These are phyloP conservation scores for Wolfiporia cocos DNA, from an alignment of 1,284 basidiomycete genomes.

Conservation along the genomic window DNA sequence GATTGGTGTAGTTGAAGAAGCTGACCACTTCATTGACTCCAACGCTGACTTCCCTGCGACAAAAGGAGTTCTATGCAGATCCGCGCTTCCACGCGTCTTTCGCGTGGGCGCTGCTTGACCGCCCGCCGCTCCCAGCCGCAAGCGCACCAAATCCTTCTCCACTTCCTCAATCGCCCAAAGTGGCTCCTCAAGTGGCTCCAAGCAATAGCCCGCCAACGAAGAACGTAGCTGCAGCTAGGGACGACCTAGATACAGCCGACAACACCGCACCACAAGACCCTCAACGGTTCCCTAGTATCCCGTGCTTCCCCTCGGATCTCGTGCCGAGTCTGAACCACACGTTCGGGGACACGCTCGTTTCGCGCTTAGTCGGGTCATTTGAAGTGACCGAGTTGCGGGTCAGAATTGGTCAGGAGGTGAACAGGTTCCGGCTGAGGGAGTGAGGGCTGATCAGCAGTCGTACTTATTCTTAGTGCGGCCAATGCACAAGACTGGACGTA, in stretches of 20 bases:
- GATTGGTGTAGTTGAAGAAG: conserved; percentile 38
- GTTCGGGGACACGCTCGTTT: conserved; percentile 29
- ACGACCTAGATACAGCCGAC: background rate
- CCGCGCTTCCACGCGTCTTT: conserved; percentile 80
- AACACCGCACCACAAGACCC: background rate
- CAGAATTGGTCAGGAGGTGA: conserved; percentile 61
- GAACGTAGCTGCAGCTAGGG: background rate
- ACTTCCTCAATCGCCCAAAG: background rate
- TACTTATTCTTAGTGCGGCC: too few species aligned
- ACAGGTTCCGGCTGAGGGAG: conserved; percentile 31
- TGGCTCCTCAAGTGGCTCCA: background rate
- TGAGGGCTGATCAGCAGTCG: too few species aligned
- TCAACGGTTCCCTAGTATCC: conserved; percentile 38
- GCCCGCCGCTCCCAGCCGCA: background rate
- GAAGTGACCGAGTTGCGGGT: conserved; percentile 46
- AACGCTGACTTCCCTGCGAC: conserved; percentile 48
- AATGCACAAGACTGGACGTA: too few species aligned
- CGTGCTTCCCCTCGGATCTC: conserved; percentile 42
- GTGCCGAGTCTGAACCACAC: conserved; percentile 41
- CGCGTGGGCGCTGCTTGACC: conserved; percentile 57
- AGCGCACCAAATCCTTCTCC: background rate
- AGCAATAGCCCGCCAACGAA: background rate
- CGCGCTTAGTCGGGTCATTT: conserved; percentile 44
- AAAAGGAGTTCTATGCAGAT: conserved; percentile 65
- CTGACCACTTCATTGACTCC: conserved; percentile 50